Evolutionary conservation across 208 protist genomes (phyloP), one percentile per base, ranked within the genome.

Genomic region (Lotmaria passim): DNA sequence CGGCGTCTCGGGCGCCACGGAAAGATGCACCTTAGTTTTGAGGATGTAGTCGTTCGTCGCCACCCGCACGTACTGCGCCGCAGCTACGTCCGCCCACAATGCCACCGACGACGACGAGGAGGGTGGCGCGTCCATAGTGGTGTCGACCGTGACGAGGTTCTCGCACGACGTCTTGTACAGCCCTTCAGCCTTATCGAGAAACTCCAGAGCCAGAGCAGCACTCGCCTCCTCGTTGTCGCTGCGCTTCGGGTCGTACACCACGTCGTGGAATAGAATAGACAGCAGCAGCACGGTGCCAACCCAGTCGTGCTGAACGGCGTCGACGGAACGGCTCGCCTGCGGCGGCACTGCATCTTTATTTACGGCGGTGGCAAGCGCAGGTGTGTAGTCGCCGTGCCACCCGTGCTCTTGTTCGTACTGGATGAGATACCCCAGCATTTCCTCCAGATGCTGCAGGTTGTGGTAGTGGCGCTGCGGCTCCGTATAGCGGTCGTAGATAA

Each of bases 181-280:
- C 11, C 57, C 30, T 43, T 70, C 60, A 33, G 61, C 53, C 8
- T 50, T 68, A 4, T 62, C 14, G 26, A 89, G 72, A 64, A 89
- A 89, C 19, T 75, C 53, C 2, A 44, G 34, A 15, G 85, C 81
- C 31, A 82, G 72, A 1, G 50, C 71, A 23, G 69, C 85, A 48
- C 90, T 95, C 33, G 69, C 21, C 48, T 86, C 82, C 61, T 95
- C 90, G 73, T 95, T 95, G 71, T 93, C 87, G 30, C 51, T 30
- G 3, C 67, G 51, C 14, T 26, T 64, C 17, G 90, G 81, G 56
- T 90, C 79, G 71, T 95, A 95, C 26, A 95, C 79, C 11, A 69
- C 76, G 56, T 95, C 90, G 77, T 95, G 90, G 65, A 93, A 95
- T 7, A 95, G 67, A 39, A 93, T 72, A 7, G 87, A 75, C n/a